Percentiles rank a stretch among this genome's conserved stretches.
phyloP scores from a whole-genome alignment of 495 filamentous ascomycete genomes.

The Tuber melanosporum region DNA sequence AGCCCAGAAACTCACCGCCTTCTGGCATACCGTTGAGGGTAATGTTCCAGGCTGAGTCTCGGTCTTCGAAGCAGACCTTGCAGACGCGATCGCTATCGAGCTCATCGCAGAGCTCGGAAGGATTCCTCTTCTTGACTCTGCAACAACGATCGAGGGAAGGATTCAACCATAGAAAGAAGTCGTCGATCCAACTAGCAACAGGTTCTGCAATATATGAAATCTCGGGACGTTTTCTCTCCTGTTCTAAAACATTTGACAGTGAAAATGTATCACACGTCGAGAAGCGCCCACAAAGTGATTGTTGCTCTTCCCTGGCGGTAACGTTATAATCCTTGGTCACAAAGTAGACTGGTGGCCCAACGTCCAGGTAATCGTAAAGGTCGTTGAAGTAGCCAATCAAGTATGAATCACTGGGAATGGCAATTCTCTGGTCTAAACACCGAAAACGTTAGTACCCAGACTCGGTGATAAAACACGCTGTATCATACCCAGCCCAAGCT shows the following conservation, averaged over 20 bases:
- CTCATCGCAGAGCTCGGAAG: conserved; percentile 41
- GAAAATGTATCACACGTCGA: conserved; percentile 77
- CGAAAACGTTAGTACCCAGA: conserved; percentile 7
- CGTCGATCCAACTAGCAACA: conserved; percentile 92
- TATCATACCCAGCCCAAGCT: conserved; percentile 61
- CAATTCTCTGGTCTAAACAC: conserved; percentile 71
- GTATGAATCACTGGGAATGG: conserved; percentile 87
- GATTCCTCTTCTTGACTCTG: conserved; percentile 42
- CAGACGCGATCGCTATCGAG: conserved; percentile 47
- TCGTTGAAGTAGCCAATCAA: conserved; percentile 93
- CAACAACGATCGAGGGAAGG: conserved; percentile 78
- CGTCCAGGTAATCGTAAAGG: conserved; percentile 81
- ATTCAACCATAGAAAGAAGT: conserved; percentile 93
- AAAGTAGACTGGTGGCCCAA: conserved; percentile 93
- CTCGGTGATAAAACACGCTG: neutral
- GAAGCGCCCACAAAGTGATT: conserved; percentile 84
- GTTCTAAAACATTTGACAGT: conserved; percentile 78
- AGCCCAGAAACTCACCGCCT: conserved; percentile 79
- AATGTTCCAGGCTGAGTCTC: conserved; percentile 76
- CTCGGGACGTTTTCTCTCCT: conserved; percentile 83
- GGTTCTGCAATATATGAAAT: conserved; percentile 88
- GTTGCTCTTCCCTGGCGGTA: conserved; percentile 66
- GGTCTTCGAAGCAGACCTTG: conserved; percentile 68
- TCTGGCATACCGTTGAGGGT: conserved; percentile 86
- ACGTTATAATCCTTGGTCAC: conserved; percentile 75